Percentiles rank a stretch among this genome's conserved stretches.
Evolutionary conservation across 768 basidiomycete genomes (phyloP).

Genomic region (Jaapia argillacea): DNA sequence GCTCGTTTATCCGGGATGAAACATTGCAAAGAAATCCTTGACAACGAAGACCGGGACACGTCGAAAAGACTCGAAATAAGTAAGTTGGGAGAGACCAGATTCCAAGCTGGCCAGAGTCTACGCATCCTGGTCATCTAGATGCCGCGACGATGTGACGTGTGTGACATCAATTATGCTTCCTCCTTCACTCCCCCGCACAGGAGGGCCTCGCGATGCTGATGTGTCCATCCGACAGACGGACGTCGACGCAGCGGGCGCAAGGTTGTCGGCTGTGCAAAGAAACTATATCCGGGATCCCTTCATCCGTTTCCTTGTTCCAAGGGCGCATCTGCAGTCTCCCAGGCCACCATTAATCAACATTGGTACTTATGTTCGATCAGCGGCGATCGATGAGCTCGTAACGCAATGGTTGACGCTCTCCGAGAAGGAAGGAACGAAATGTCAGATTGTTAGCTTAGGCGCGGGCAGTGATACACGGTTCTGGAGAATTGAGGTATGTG

Average conservation of each 20-base stretch:
- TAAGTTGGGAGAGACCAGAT: no score
- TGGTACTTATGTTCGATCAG: conserved; percentile 82
- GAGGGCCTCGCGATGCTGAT: conserved; percentile 42
- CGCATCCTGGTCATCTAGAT: no score
- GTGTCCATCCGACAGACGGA: conserved; percentile 69
- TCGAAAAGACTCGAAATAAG: no score
- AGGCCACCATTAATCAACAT: conserved; percentile 90
- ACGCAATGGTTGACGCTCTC: conserved; percentile 48
- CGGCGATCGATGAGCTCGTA: conserved; percentile 71
- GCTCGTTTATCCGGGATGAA: no score
- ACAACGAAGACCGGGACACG: no score
- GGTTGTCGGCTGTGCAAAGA: conserved; percentile 74
- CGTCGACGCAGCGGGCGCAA: conserved; percentile 73
- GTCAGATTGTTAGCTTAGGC: conserved; percentile 90
- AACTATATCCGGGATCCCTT: conserved; percentile 78
- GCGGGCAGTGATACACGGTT: conserved; percentile 95
- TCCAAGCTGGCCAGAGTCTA: no score
- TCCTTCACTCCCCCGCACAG: no score
- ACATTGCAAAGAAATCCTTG: no score
- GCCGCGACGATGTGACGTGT: no score
- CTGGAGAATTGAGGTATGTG: conserved; percentile 80
- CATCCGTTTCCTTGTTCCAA: conserved; percentile 55
- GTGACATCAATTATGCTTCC: no score
- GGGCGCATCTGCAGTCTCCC: conserved; percentile 45
- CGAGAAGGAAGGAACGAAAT: conserved; percentile 30